phyloP scores from a whole-genome alignment of 1,284 basidiomycete species.

The Sanghuangporus sanghuang region DNA sequence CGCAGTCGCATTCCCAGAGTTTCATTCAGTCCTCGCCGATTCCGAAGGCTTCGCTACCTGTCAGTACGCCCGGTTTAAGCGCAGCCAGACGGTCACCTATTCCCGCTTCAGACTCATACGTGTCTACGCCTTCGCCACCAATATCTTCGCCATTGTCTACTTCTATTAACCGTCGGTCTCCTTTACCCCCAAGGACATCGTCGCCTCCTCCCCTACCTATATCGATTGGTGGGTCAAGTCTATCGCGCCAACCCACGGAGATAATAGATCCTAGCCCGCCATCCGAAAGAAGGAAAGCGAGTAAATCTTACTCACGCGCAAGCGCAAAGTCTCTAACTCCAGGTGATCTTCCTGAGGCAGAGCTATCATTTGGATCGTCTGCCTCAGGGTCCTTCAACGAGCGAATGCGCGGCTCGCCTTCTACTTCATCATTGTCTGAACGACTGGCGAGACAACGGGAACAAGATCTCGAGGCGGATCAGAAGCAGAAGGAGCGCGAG shows the following conservation, averaged over 20 bases:
- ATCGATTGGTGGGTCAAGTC: neutral
- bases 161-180: neutral
- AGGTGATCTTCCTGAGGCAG: neutral
- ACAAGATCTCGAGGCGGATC: neutral
- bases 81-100: neutral
- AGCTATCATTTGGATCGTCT: neutral
- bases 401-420: neutral
- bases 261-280: neutral
- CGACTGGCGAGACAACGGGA: conserved; percentile 10
- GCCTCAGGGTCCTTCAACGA: neutral
- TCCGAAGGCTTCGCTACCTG: conserved; percentile 3
- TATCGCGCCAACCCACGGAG: conserved; percentile 14
- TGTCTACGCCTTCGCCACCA: neutral
- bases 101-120: neutral
- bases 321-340: neutral
- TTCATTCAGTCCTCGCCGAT: neutral
- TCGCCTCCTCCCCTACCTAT: neutral
- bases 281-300: neutral
- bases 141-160: neutral
- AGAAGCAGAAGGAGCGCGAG: conserved; percentile 1
- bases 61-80: neutral
- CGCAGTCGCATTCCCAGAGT: neutral
- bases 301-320: neutral
- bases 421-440: conserved; percentile 4
- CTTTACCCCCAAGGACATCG: neutral